Evolutionary conservation across 768 basidiomycete genomes (phyloP).

Genomic region (Mrakia hoshinonis): DNA sequence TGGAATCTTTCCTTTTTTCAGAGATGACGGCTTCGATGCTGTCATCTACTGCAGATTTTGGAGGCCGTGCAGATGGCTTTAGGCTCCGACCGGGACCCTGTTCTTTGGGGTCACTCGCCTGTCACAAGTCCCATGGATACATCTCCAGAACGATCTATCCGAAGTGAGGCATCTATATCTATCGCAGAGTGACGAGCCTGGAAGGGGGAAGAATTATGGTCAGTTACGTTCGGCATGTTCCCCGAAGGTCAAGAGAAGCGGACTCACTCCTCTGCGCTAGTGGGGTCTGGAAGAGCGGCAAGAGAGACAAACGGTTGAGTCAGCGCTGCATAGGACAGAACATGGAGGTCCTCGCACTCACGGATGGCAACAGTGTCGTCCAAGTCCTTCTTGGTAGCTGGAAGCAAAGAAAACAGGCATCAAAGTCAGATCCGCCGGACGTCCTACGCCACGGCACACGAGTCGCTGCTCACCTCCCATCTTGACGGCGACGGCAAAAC

Average conservation of each 20-base stretch:
- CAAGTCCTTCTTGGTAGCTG: conserved; percentile 67
- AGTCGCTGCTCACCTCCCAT: conserved; percentile 58
- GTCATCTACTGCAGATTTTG: too few species aligned
- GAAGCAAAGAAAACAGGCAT: conserved; percentile 16
- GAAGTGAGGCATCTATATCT: not conserved
- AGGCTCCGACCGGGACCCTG: too few species aligned
- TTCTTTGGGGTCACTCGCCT: too few species aligned
- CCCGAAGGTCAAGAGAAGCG: not conserved
- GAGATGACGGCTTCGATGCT: too few species aligned
- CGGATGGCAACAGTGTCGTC: conserved; percentile 98
- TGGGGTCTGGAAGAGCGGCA: conserved; percentile 14
- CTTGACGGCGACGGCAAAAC: conserved; percentile 78
- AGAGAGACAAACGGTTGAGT: not conserved
- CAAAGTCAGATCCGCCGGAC: not conserved
- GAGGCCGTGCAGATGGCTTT: too few species aligned
- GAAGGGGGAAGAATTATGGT: not conserved
- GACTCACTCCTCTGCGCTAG: conserved; percentile 27
- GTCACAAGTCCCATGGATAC: too few species aligned
- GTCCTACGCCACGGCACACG: not conserved
- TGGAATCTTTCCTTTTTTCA: too few species aligned
- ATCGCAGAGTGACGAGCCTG: conserved; percentile 24
- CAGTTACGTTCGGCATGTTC: not conserved
- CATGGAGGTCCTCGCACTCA: conserved; percentile 21
- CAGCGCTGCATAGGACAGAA: too few species aligned
- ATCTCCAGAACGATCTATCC: too few species aligned